Conservation (phyloP, 768 basidiomycete genomes). For the Daedaleopsis nitida region DNA sequence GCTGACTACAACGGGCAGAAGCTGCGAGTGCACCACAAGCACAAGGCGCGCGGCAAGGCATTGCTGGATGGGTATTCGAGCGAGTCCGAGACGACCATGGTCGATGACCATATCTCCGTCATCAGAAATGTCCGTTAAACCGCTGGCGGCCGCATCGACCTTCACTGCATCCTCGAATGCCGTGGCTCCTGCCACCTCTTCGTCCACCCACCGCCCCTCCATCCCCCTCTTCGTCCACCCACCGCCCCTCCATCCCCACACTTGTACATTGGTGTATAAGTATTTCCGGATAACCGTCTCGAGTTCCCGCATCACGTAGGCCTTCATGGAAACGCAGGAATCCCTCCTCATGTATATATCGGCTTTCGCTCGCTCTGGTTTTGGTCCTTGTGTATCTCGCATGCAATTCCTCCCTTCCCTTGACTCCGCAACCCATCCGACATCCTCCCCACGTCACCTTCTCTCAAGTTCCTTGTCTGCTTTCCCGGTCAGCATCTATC, state of each 20-base stretch:
- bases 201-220: neutral
- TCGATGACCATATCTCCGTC: conserved; percentile 5
- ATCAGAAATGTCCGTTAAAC: neutral
- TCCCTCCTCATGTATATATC: neutral
- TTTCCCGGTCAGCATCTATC: neutral
- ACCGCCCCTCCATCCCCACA: too few species aligned
- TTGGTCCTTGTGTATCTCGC: neutral
- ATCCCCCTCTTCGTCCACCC: neutral
- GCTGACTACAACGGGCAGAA: conserved; percentile 8
- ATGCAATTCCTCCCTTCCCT: too few species aligned
- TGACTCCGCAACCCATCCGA: neutral
- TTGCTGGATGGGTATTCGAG: conserved; percentile 7
- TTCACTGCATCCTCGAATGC: neutral
- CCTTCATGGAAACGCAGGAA: neutral
- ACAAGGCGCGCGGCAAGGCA: conserved; percentile 7
- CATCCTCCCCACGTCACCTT: neutral
- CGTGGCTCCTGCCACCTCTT: neutral
- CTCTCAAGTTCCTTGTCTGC: neutral
- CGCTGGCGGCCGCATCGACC: neutral
- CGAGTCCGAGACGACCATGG: conserved; percentile 20
- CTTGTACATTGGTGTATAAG: neutral
- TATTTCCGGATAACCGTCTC: neutral
- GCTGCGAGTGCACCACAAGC: conserved; percentile 13
- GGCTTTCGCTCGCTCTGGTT: neutral
- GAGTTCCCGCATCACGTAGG: neutral